Base-by-base conservation (phyloP, 1,284 basidiomycete genomes). In the Trametes pubescens region DNA sequence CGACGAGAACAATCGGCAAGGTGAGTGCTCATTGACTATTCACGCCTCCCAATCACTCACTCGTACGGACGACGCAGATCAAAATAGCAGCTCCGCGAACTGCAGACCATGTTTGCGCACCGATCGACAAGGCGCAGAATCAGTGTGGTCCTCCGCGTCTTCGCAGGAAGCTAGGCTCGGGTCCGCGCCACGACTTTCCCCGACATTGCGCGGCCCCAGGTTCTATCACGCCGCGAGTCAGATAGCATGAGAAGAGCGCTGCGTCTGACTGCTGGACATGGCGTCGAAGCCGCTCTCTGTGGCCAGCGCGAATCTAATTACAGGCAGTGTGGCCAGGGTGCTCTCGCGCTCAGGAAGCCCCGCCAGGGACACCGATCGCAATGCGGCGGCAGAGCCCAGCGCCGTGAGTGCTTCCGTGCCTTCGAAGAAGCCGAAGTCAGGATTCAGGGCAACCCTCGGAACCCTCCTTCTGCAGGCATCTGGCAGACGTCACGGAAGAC, bases 351-450 rank as follows among this genome's bases (percentile, higher is more conserved):
- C 24, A 48, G 16, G 47, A 16, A 29, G 5, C 26, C 24, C 11
- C 24, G 14, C 47, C 47, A 48, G 47, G 47, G 9, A 29, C 47
- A 48, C 47, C 47, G 47, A 48, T 48, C 47, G 24, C 13, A 32
- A 32, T 32, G 14, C 22, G 1, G 47, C 47, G 47, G 47, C 47
- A 48, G 47, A 48, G 47, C 13, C 47, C 47, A 26, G 47, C 47
- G 26, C 47, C 24, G 47, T 26, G 24, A 48, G 24, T 48, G 47
- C 47, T 48, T 48, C 47, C 47, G 44, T 16, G 6, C 47, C 24
- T 46, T 55, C 53, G 29, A n/a, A 55, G 40, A 55, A 32, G 16
- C 21, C 40, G 52, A 55, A 46, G 40, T 6, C 40, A 55, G 40
- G 38, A 22, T 26, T 16, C 40, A 55, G 40, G 38, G 38, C 38